These are phyloP conservation scores for Cicer arietinum DNA, from an alignment of 306 rosid species.

Conservation along the genomic window DNA sequence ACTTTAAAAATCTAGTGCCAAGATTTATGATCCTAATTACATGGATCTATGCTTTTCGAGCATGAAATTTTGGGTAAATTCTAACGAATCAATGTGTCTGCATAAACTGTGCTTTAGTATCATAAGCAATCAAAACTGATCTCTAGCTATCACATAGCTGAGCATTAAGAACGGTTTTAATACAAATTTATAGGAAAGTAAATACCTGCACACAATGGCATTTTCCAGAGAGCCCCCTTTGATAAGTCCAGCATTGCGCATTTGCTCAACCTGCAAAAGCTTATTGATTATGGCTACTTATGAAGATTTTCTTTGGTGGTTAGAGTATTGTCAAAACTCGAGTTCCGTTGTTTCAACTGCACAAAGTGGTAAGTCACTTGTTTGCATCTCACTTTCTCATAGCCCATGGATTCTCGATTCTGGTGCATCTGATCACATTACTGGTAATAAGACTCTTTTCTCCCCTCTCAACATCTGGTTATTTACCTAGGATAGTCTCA, in stretches of 20 bases:
- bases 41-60: neutral
- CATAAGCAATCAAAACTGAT: constrained; percentile 24
- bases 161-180: constrained; percentile 22
- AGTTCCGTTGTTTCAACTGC: no score
- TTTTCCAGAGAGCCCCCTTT: constrained; percentile 83
- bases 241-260: constrained; percentile 80
- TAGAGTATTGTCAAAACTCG: no score
- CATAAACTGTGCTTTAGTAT: constrained; percentile 17
- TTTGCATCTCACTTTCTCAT: no score
- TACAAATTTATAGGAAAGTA: constrained; percentile 32
- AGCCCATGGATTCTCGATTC: no score
- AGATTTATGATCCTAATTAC: neutral
- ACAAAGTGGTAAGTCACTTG: no score
- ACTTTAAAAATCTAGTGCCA: neutral
- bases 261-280: constrained; percentile 70
- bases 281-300: no score
- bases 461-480: no score
- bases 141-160: constrained; percentile 12
- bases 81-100: constrained; percentile 15
- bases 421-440: no score
- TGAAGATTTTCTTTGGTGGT: no score
- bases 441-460: no score
- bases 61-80: constrained; percentile 6
- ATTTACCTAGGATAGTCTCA: no score
- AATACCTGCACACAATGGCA: constrained; percentile 88